These are phyloP conservation scores for Stachybotrys chlorohalonatus DNA, from an alignment of 2,329 filamentous ascomycete species.

Conservation along the genomic window DNA sequence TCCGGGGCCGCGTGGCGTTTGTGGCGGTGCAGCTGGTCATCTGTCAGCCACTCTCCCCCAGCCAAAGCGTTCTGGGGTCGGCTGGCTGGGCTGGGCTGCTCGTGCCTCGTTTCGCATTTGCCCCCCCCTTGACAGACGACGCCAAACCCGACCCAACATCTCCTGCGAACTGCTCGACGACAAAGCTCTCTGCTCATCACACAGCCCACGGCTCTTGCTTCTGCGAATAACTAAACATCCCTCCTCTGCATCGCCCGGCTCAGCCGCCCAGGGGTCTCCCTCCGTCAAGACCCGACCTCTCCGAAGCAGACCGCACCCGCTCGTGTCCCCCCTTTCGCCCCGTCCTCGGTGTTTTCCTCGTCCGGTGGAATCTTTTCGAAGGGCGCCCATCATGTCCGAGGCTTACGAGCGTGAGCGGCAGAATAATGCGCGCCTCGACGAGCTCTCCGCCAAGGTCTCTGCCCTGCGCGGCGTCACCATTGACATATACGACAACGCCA, in stretches of 20 bases:
- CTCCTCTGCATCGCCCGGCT: not conserved
- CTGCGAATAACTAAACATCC: not conserved
- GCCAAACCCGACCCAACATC: not conserved
- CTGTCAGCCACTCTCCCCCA: not conserved
- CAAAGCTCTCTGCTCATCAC: not conserved
- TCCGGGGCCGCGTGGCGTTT: not conserved
- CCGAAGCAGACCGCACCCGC: not conserved
- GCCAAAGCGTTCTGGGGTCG: not conserved
- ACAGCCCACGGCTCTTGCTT: too few relatives aligned
- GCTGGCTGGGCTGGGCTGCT: not conserved
- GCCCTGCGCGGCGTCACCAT: constrained; percentile 89
- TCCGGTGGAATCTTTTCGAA: not conserved
- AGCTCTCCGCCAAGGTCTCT: constrained; percentile 83
- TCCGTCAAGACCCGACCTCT: not conserved
- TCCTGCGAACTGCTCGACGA: not conserved
- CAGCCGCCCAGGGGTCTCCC: not conserved
- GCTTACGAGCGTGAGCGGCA: constrained; percentile 76
- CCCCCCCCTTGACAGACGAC: not conserved
- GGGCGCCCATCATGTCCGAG: constrained; percentile 50
- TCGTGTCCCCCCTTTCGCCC: not conserved
- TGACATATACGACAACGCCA: constrained; percentile 95
- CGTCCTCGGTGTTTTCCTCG: not conserved
- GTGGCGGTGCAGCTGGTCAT: not conserved
- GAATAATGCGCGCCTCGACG: constrained; percentile 90
- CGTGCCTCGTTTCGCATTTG: not conserved